Evolutionary conservation across 2,329 filamentous ascomycete genomes (phyloP), one percentile per base, ranked within the genome.

Genomic region (Paecilomyces fulvus): DNA sequence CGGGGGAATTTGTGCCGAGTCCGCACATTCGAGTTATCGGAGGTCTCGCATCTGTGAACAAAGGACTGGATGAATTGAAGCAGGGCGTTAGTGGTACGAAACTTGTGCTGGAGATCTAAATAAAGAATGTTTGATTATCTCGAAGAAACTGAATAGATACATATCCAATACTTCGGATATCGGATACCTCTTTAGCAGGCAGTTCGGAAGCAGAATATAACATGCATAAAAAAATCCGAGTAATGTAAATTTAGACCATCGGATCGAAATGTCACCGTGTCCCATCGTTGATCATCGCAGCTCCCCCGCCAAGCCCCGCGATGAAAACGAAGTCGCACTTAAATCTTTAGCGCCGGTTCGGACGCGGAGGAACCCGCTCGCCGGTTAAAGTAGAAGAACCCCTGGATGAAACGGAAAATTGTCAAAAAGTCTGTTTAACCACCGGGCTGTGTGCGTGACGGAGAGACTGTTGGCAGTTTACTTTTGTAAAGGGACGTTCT

Each of bases 1-100:
- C 30, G 1, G 60, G 59, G 8, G 58, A 64, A 52, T 61, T 62
- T 53, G 52, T 63, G 50, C 65, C 64, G 25, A 64, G 61, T 55
- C 63, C 65, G 10, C 56, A 56, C 28, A 10, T 64, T 14, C 51
- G 59, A 56, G 57, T 66, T 11, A 52, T 66, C 14, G 58, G 59
- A 20, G 63, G 63, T 1, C 49, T 66, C 49, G 55, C 59, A 10
- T 33, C 17, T 9, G 30, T 59, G 20, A 46, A 64, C 14, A 59
- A 61, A 37, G 64, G 48, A 7, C 56, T 67, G 37, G 63, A 67
- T 54, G 55, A 54, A 54, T 55, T 63, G 51, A 64, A 61, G 57
- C 46, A 56, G 30, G 64, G 64, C 1, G 61, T 65, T 11, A 64
- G 60, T 54, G 64, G 59, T 7, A 54, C 37, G 23, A 67, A 66